Percentiles rank a stretch among this genome's conserved stretches.
phyloP scores from a whole-genome alignment of 2,329 filamentous ascomycete genomes.

The Fusarium nisikadoi region DNA sequence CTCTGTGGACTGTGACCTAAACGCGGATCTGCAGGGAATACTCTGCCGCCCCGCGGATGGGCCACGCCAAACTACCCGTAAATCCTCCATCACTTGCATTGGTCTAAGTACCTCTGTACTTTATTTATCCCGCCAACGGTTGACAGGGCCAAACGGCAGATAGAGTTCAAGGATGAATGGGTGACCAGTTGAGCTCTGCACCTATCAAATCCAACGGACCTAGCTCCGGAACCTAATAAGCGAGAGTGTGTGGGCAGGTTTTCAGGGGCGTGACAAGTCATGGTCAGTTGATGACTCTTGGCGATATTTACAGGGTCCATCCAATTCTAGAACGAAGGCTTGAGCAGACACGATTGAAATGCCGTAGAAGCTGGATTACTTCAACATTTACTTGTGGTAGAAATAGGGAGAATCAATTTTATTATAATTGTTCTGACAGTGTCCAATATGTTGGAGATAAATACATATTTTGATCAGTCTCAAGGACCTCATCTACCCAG shows the following conservation, averaged over 20 bases:
- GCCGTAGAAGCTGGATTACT: not conserved
- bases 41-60: not conserved
- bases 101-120: not conserved
- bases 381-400: fast-evolving
- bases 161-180: not conserved
- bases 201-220: not conserved
- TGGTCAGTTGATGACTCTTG: not conserved
- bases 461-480: not conserved
- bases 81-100: not conserved
- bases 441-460: not conserved
- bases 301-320: not conserved
- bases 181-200: not conserved
- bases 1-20: not conserved
- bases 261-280: not conserved
- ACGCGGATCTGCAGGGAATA: not conserved
- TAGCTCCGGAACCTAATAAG: not conserved
- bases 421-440: not conserved
- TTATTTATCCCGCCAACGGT: not conserved
- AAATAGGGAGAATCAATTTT: fast-evolving
- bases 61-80: not conserved
- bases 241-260: not conserved
- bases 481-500: not conserved
- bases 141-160: not conserved
- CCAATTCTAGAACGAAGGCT: not conserved
- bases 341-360: not conserved